These are phyloP conservation scores for Aspergillus spinulosporus DNA, from an alignment of 2,329 filamentous ascomycete species.

Conservation along the genomic window DNA sequence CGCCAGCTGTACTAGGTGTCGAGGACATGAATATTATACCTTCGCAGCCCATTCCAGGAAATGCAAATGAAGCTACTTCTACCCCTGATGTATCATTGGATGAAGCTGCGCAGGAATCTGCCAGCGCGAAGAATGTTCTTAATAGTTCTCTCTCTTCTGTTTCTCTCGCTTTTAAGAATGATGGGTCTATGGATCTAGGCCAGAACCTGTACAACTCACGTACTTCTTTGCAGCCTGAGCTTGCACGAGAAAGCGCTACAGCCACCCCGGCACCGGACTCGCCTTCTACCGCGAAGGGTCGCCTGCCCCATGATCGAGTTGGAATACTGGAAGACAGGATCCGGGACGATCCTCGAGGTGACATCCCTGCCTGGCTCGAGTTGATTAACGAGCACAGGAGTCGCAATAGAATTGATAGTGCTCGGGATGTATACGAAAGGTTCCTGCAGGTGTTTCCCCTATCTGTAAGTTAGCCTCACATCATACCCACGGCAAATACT, in stretches of 20 bases:
- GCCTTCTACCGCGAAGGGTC: constrained; percentile 50
- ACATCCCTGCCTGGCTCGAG: constrained; percentile 86
- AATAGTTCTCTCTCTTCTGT: constrained; percentile 52
- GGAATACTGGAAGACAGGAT: constrained; percentile 86
- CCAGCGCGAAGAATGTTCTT: constrained; percentile 50
- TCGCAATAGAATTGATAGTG: constrained; percentile 78
- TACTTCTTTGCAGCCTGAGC: constrained; percentile 32
- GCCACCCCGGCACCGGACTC: constrained; percentile 46
- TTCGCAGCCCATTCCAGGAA: constrained; percentile 57
- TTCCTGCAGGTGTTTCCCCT: constrained; percentile 88
- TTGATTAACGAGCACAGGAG: constrained; percentile 82
- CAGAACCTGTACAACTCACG: constrained; percentile 40
- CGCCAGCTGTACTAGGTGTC: constrained; percentile 51
- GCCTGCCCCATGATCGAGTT: constrained; percentile 70
- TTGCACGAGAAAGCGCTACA: constrained; percentile 39
- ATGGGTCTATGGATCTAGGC: constrained; percentile 38
- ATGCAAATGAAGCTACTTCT: constrained; percentile 57
- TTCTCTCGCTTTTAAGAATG: constrained; percentile 49
- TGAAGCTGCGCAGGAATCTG: constrained; percentile 55
- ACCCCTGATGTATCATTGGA: constrained; percentile 62
- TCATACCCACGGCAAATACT: constrained; percentile 26
- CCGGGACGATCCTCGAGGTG: constrained; percentile 87
- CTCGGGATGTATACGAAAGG: constrained; percentile 76
- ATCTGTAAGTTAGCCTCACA: constrained; percentile 65
- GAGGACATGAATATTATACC: constrained; percentile 51